Conservation (phyloP, 1,284 basidiomycete genomes). For the Apiotrichum veenhuisii region DNA sequence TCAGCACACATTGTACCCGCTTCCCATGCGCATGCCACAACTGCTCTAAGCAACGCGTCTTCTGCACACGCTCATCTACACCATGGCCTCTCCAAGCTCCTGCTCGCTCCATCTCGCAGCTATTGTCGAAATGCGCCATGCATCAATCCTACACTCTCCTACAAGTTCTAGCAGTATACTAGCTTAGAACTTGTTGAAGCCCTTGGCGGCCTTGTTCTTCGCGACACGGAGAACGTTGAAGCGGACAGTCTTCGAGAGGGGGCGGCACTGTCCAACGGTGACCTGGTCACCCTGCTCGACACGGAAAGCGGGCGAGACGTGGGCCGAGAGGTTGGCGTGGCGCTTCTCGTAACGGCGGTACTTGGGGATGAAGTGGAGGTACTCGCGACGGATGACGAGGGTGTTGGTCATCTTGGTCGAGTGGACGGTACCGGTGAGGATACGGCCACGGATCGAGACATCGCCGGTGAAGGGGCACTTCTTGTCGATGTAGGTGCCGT, state of each 20-base stretch:
- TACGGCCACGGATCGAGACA: constrained; percentile 97
- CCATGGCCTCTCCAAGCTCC: too few relatives aligned
- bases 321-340: constrained; percentile 97
- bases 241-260: constrained; percentile 97
- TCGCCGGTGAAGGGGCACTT: constrained; percentile 98
- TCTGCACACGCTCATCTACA: too few relatives aligned
- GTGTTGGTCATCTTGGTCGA: constrained; percentile 98
- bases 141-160: constrained; percentile 21
- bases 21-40: too few relatives aligned
- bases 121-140: constrained; percentile 15
- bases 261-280: constrained; percentile 98
- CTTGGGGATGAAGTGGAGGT: constrained; percentile 96
- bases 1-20: too few relatives aligned
- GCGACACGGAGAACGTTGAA: constrained; percentile 93
- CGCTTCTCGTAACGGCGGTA: constrained; percentile 98
- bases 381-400: constrained; percentile 96
- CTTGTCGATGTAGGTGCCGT: constrained; percentile 98
- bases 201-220: constrained; percentile 84
- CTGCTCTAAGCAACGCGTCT: too few relatives aligned
- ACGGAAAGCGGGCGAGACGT: constrained; percentile 98
- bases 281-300: constrained; percentile 87
- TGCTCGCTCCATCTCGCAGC: background rate
- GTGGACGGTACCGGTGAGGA: constrained; percentile 95
- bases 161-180: constrained; percentile 2
- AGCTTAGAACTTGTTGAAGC: constrained; percentile 87